Percentiles rank a stretch among this genome's conserved stretches.
phyloP scores from a whole-genome alignment of 2,329 filamentous ascomycete genomes.

The Apiospora phragmitis region DNA sequence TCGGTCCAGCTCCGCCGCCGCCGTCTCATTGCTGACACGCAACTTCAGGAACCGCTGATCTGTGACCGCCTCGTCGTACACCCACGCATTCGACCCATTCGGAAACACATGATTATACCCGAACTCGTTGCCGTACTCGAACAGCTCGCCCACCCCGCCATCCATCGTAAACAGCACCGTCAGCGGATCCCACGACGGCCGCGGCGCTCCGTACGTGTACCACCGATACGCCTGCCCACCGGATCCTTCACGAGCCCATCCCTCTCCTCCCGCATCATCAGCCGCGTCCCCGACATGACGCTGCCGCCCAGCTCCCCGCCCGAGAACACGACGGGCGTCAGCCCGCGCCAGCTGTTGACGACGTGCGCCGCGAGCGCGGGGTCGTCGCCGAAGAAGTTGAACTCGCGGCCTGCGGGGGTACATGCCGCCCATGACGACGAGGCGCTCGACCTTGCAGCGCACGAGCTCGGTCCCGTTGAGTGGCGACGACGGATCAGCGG shows the following conservation, averaged over 20 bases:
- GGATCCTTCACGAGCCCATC: constrained; percentile 35
- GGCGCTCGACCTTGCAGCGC: constrained; percentile 44
- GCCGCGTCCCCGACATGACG: constrained; percentile 39
- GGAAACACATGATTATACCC: constrained; percentile 42
- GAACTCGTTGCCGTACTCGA: constrained; percentile 36
- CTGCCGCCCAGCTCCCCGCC: constrained; percentile 44
- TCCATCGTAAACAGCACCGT: constrained; percentile 40
- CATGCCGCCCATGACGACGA: constrained; percentile 53
- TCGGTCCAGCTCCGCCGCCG: background rate
- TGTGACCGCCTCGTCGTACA: constrained; percentile 33
- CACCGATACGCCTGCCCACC: constrained; percentile 40
- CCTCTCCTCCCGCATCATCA: constrained; percentile 30
- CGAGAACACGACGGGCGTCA: constrained; percentile 36
- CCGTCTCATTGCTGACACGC: constrained; percentile 28
- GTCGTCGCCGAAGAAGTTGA: constrained; percentile 48
- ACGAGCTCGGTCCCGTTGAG: constrained; percentile 43
- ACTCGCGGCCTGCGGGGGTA: constrained; percentile 50
- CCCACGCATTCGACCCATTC: constrained; percentile 45
- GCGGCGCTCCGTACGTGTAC: constrained; percentile 36
- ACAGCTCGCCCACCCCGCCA: constrained; percentile 34
- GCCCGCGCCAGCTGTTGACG: constrained; percentile 44
- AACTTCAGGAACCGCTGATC: constrained; percentile 43
- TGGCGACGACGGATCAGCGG: constrained; percentile 37
- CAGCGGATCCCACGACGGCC: constrained; percentile 44
- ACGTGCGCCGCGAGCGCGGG: constrained; percentile 41